Base-by-base conservation (phyloP, 805 yeast species). In the Ogataea glucozyma region DNA sequence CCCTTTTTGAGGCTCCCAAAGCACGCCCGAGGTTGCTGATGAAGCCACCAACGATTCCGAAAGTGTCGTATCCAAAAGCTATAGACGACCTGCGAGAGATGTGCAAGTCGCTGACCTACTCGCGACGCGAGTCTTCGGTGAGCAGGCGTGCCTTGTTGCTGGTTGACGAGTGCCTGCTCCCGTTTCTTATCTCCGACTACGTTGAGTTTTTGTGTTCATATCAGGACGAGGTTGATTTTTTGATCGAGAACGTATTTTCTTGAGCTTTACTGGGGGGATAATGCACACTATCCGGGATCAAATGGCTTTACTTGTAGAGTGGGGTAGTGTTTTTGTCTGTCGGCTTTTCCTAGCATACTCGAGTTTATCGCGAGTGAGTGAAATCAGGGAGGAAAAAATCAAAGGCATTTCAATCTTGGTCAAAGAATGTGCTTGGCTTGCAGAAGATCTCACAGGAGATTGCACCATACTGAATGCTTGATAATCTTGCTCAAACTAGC, bases 151-250 rank as follows among this genome's bases (percentile, higher is more conserved):
- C 41, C 4, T 10, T 46, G 11, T 13, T 8, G 4, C 42, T 46
- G 21, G 44, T 46, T 18, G 24, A 41, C 16, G 33, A 38, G 4
- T 23, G 26, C 21, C 38, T 44, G 12, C 19, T 47, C 22, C 44
- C 52, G 3, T 43, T 51, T 24, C 44, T 51, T 6, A 37, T 35
- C 16, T 14, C 36, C 8, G 51, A 51, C 34, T 51, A 45, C 27
- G 38, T 33, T 17, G 16, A n/a, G 11, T 44, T 42, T n/a, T 26
- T 51, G 13, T 31, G 20, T 2, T 17, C 18, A 7, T 41, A 31
- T 23, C 21, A 27, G 18, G 26, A 9, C 20, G 52, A 46, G 23
- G 19, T 42, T 20, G 50, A 47, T n/a, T 36, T 29, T 24, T 12
- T 51, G 29, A 43, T 51, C 20, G 47, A 42, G 2, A 44, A 46